A percentile compares a stretch with the other conserved stretches of the same genome.
Evolutionary conservation across 768 basidiomycete species (phyloP).

Genomic region (Hericium rajendrae): DNA sequence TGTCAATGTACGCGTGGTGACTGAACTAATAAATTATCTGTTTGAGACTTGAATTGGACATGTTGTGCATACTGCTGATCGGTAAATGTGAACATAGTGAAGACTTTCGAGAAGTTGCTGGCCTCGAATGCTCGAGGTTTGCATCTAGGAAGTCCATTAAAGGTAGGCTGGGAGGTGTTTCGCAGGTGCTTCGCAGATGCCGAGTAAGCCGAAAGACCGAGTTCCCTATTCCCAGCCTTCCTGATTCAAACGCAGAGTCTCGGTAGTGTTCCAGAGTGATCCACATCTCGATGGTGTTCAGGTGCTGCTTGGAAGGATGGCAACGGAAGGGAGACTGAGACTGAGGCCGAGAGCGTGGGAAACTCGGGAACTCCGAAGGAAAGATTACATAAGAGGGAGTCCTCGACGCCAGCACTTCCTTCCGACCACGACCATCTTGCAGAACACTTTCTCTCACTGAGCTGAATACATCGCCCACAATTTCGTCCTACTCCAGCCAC

Average conservation of each 20-base stretch:
- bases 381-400: background rate
- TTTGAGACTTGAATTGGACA: slow-evolving; percentile 18
- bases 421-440: slow-evolving; percentile 17
- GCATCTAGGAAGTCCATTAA: too few relatives aligned
- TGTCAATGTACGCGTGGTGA: slow-evolving; percentile 68
- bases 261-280: too few relatives aligned
- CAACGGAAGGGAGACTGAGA: background rate
- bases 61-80: too few relatives aligned
- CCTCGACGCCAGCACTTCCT: slow-evolving; percentile 5
- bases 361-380: background rate
- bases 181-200: too few relatives aligned
- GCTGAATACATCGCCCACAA: slow-evolving; percentile 33
- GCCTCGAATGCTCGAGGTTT: too few relatives aligned
- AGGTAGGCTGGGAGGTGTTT: too few relatives aligned
- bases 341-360: background rate
- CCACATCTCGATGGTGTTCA: too few relatives aligned
- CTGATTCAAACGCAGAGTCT: too few relatives aligned
- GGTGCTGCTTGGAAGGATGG: background rate
- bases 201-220: too few relatives aligned
- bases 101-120: too few relatives aligned
- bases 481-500: slow-evolving; percentile 47
- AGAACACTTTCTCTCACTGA: slow-evolving; percentile 5
- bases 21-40: slow-evolving; percentile 50
- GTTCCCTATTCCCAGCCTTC: too few relatives aligned
- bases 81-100: too few relatives aligned